Evolutionary conservation across 495 filamentous ascomycete species (phyloP).

Genomic region (Penicillium desertorum): DNA sequence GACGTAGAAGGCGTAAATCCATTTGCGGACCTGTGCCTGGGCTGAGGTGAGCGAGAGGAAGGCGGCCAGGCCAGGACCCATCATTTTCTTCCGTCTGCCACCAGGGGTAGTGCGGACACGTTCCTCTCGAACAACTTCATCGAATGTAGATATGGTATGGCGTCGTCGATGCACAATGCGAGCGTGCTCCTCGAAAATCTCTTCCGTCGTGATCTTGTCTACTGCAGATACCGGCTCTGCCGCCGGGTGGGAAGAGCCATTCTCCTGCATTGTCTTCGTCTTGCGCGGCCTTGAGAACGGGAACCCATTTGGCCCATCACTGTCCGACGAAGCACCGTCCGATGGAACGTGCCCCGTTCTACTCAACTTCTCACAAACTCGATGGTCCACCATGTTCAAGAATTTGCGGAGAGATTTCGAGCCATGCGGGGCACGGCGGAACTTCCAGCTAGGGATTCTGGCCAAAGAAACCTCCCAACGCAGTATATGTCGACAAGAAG

Average conservation of each 20-base stretch:
- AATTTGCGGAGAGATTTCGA: conserved; percentile 49
- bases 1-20: conserved; percentile 77
- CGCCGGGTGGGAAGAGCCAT: conserved; percentile 14
- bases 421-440: conserved; percentile 56
- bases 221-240: conserved; percentile 21
- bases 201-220: conserved; percentile 29
- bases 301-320: conserved; percentile 39
- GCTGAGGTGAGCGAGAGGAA: conserved; percentile 77
- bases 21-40: conserved; percentile 74
- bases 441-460: conserved; percentile 87
- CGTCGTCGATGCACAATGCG: conserved; percentile 36
- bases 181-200: conserved; percentile 23
- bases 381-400: conserved; percentile 52
- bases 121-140: conserved; percentile 35
- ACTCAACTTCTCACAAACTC: conserved; percentile 46
- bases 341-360: conserved; percentile 28
- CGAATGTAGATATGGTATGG: conserved; percentile 52
- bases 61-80: conserved; percentile 64
- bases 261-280: conserved; percentile 31
- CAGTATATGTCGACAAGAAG: conserved; percentile 72
- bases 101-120: conserved; percentile 56
- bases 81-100: conserved; percentile 65
- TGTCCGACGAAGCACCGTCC: conserved; percentile 40
- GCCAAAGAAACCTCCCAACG: conserved; percentile 83
- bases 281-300: conserved; percentile 26